A percentile compares a stretch with the other conserved stretches of the same genome.
Evolutionary conservation across 495 filamentous ascomycete species (phyloP).

Genomic region (Jackrogersella minutella): DNA sequence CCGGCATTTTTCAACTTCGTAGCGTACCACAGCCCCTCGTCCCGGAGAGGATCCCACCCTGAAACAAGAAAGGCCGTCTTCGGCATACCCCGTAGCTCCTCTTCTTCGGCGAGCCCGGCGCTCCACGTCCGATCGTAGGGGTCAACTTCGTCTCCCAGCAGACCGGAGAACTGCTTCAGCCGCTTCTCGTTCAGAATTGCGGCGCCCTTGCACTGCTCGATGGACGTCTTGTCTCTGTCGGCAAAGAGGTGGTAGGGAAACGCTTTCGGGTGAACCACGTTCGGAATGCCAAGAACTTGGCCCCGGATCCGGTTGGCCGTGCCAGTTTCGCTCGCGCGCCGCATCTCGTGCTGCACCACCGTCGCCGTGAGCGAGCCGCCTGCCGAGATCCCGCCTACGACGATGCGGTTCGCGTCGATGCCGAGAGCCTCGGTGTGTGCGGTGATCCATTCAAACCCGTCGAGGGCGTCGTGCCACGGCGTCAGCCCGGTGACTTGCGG

Average conservation of each 20-base stretch:
- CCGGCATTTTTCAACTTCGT: conserved; percentile 55
- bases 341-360: conserved; percentile 47
- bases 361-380: conserved; percentile 56
- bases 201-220: conserved; percentile 51
- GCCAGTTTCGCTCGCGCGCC: conserved; percentile 37
- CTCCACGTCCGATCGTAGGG: conserved; percentile 47
- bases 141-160: conserved; percentile 43
- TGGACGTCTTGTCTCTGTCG: conserved; percentile 48
- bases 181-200: conserved; percentile 47
- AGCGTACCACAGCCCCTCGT: conserved; percentile 57
- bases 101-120: conserved; percentile 51
- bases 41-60: conserved; percentile 57
- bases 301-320: conserved; percentile 47
- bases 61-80: conserved; percentile 55
- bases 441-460: conserved; percentile 58
- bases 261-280: conserved; percentile 44
- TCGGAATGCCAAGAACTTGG: conserved; percentile 57
- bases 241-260: conserved; percentile 51
- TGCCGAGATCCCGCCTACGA: conserved; percentile 59
- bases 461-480: conserved; percentile 57
- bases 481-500: conserved; percentile 55
- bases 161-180: conserved; percentile 45
- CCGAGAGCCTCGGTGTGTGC: conserved; percentile 47
- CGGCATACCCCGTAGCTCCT: conserved; percentile 53
- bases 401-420: conserved; percentile 47